A percentile compares a stretch with the other conserved stretches of the same genome.
Conservation (phyloP, 208 protist genomes). For the Trypanosoma brucei region DNA sequence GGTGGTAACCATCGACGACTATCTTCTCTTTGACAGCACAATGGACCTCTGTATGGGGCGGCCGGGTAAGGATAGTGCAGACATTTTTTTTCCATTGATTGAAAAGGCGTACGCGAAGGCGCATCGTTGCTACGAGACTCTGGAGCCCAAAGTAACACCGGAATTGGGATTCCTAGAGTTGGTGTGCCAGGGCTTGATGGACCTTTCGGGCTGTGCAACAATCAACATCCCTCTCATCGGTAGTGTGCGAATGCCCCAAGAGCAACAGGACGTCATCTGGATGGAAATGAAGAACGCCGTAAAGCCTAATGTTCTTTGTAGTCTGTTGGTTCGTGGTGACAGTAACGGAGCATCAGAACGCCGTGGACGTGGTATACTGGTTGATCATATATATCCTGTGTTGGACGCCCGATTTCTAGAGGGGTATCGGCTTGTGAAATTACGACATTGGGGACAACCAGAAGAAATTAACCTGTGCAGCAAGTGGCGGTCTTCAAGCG, state of each 20-base stretch:
- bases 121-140: conserved; percentile 85
- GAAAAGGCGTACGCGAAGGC: conserved; percentile 93
- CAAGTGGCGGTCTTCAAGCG: conserved; percentile 51
- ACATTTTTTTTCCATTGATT: conserved; percentile 71
- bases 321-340: conserved; percentile 43
- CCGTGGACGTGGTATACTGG: conserved; percentile 44
- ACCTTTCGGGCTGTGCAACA: conserved; percentile 62
- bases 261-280: conserved; percentile 57
- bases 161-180: conserved; percentile 42
- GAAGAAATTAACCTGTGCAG: conserved; percentile 46
- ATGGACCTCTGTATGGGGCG: conserved; percentile 43
- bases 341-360: conserved; percentile 39
- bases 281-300: conserved; percentile 42
- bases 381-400: conserved; percentile 76
- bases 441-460: conserved; percentile 56
- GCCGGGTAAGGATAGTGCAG: conserved; percentile 18
- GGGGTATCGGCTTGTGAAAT: conserved; percentile 68
- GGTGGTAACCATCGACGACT: conserved; percentile 86
- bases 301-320: conserved; percentile 37
- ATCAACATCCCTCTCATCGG: conserved; percentile 28
- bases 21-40: conserved; percentile 65
- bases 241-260: conserved; percentile 21
- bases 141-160: conserved; percentile 65
- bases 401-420: conserved; percentile 71
- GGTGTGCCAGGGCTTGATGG: conserved; percentile 62